Evolutionary conservation across 2,329 filamentous ascomycete genomes (phyloP), one percentile per base, ranked within the genome.

Genomic region (Penicillium corylophilum): DNA sequence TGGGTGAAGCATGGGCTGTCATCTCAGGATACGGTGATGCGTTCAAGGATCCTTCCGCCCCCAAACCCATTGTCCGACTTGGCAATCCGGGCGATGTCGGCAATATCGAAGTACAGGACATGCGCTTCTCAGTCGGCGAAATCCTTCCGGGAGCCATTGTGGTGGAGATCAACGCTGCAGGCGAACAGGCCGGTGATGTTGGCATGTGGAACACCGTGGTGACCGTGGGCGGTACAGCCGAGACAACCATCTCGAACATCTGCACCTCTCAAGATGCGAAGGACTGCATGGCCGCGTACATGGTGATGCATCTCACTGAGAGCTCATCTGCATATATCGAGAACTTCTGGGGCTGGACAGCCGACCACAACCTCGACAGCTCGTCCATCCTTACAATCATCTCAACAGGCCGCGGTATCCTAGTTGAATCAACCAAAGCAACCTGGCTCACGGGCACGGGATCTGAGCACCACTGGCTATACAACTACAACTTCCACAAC

Each of bases 1-100:
- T 81, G 6, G 82, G 82, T 26, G 78, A 83, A 62, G 78, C 74
- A 1, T 82, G 80, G 73, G 72, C 80, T 7, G 71, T 72, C 5
- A 80, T 81, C 64, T 76, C 73, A 2, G 81, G 72, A 9, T 68
- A 67, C 3, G 82, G 82, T 2, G 51, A 63, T 51, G 74, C 69
- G 41, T 84, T 79, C 64, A 71, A 62, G 47, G 68, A 77, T 49
- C 64, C 69, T 0, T 66, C 55, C 39, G 69, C 69, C 33, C 82
- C 82, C 0, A 68, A 69, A 39, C 71, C 79, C 1, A 70, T 84
- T 18, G 66, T 83, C 10, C 68, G 74, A 59, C 74, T 86, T 3
- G 83, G 82, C 12, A 69, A 73, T 2, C 51, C 71, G 0, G 79
- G 77, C 5, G 76, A 82, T n/a, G 65, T 73, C 2, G 80, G 80